phyloP scores from a whole-genome alignment of 306 rosid genomes.

The Carpinus viminea region DNA sequence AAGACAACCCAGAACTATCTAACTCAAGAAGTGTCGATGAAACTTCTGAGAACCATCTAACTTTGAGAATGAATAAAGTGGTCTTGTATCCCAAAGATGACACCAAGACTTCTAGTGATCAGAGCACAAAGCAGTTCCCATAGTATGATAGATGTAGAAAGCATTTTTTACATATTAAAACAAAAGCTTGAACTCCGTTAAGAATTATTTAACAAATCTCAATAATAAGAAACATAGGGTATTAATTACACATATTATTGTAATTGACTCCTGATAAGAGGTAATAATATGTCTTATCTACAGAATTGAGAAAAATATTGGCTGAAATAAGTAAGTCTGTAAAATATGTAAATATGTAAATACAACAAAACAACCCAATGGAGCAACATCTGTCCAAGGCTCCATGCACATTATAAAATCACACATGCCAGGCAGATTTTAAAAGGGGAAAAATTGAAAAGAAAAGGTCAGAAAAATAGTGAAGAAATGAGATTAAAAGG shows the following conservation, averaged over 20 bases:
- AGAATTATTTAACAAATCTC: neutral
- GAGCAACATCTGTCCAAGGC: slow-evolving; percentile 1
- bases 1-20: neutral
- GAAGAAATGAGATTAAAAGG: neutral
- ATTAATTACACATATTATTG: neutral
- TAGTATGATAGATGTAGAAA: neutral
- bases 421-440: neutral
- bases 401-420: neutral
- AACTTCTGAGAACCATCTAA: neutral
- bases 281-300: neutral
- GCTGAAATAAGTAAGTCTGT: too few relatives aligned
- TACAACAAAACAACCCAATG: neutral
- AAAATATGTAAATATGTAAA: neutral
- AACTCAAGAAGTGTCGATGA: neutral
- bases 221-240: too few relatives aligned
- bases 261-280: neutral
- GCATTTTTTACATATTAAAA: neutral
- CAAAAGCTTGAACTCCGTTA: neutral
- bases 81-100: neutral
- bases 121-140: neutral
- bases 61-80: neutral
- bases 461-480: neutral
- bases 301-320: neutral
- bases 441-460: too few relatives aligned
- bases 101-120: neutral